Percentiles rank a stretch among this genome's conserved stretches.
Conservation (phyloP, 352 stramenopile species). For the Thraustochytrium sp. region DNA sequence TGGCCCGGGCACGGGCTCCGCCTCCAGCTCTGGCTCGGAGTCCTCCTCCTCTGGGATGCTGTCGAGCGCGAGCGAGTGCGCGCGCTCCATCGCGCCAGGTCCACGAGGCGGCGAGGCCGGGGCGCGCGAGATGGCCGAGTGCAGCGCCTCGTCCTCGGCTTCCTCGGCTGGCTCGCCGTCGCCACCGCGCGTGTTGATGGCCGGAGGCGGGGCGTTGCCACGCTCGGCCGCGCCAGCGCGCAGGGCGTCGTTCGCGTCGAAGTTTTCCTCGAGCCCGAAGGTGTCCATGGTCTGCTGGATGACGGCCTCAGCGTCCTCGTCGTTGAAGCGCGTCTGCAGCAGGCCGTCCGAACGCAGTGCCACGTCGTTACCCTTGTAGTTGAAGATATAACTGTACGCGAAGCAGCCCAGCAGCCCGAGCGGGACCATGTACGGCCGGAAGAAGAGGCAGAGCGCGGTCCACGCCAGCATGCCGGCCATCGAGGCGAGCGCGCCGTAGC, state of each 20-base stretch:
- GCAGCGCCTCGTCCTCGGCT: too few species aligned
- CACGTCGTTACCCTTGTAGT: background rate
- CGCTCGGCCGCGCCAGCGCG: too few species aligned
- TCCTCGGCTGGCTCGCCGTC: background rate
- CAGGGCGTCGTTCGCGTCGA: constrained; percentile 9
- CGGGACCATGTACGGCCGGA: background rate
- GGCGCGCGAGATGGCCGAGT: too few species aligned
- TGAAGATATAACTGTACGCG: background rate
- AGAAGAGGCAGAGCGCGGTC: constrained; percentile 13
- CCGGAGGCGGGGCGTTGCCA: too few species aligned
- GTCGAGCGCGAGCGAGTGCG: too few species aligned
- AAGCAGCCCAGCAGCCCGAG: background rate
- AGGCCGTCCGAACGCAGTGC: background rate
- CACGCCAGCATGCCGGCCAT: background rate
- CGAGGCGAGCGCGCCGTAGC: background rate
- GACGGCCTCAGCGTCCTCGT: background rate
- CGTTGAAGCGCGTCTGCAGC: background rate
- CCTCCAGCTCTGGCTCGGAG: too few species aligned
- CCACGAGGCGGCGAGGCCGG: too few species aligned
- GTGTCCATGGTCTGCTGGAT: background rate
- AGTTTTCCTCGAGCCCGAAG: background rate
- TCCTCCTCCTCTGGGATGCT: too few species aligned
- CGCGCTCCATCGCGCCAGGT: too few species aligned
- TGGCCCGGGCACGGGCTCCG: too few species aligned
- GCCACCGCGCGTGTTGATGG: background rate